Evolutionary conservation across 306 rosid genomes (phyloP).

Genomic region (Castanopsis chinensis): DNA sequence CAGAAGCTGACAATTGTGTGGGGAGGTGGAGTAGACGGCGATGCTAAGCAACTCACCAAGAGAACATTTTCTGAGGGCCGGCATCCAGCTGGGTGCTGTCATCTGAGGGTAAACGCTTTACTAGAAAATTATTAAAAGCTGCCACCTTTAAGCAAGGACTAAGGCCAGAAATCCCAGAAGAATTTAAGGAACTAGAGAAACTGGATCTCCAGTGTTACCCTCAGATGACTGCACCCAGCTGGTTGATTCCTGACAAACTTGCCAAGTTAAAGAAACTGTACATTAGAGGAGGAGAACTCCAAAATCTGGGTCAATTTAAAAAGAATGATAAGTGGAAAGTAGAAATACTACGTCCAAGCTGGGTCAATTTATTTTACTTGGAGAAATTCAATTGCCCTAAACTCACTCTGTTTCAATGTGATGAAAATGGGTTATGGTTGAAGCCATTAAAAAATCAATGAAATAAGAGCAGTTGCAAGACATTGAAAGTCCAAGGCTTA

Average conservation of each 20-base stretch:
- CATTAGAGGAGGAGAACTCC: slow-evolving; percentile 19
- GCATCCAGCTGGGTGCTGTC: too few relatives aligned
- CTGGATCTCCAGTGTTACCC: slow-evolving; percentile 24
- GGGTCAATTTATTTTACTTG: background rate
- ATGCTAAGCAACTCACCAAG: background rate
- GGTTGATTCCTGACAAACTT: background rate
- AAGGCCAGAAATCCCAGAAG: background rate
- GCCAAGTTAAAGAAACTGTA: background rate
- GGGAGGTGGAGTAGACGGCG: background rate
- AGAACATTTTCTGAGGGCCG: too few relatives aligned
- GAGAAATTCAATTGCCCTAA: slow-evolving; percentile 13
- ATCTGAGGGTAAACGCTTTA: too few relatives aligned
- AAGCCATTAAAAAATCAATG: background rate
- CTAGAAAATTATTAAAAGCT: too few relatives aligned
- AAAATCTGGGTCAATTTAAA: background rate
- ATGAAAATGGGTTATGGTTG: slow-evolving; percentile 11
- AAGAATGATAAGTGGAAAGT: background rate
- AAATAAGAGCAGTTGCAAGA: too few relatives aligned
- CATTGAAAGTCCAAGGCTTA: too few relatives aligned
- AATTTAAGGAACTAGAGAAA: background rate
- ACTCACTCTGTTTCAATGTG: background rate
- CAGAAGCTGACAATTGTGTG: slow-evolving; percentile 18
- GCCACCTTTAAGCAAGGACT: background rate
- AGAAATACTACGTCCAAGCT: background rate
- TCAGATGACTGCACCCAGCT: background rate